Evolutionary conservation across 169 alveolate species (phyloP).

Genomic region (Theileria equi): DNA sequence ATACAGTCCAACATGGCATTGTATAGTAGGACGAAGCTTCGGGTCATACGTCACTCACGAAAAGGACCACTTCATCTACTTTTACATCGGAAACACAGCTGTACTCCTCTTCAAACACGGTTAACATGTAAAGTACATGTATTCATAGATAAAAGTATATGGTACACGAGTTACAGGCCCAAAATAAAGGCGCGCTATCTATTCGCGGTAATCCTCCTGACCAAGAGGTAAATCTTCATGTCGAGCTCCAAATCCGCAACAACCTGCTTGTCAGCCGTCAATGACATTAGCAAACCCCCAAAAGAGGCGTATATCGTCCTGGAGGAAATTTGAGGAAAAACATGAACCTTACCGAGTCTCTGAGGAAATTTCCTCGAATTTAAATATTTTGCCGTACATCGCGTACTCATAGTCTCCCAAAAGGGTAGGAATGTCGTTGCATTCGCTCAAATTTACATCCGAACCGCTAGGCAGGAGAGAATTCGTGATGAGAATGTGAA

Average conservation of each 20-base stretch:
- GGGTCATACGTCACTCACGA: conserved; percentile 99
- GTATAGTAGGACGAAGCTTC: conserved; percentile 98
- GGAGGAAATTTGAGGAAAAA: background rate
- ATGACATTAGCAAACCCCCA: conserved; percentile 88
- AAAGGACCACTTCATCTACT: conserved; percentile 98
- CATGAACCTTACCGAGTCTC: conserved; percentile 75
- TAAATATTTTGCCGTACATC: conserved; percentile 87
- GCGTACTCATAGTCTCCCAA: conserved; percentile 85
- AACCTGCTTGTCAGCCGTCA: conserved; percentile 88
- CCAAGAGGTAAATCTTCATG: conserved; percentile 84
- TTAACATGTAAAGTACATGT: conserved; percentile 56
- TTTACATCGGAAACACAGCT: conserved; percentile 98
- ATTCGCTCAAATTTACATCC: conserved; percentile 51
- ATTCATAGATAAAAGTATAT: background rate
- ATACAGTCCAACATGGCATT: conserved; percentile 98
- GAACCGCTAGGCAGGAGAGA: conserved; percentile 54
- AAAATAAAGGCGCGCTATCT: conserved; percentile 12
- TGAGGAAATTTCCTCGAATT: conserved; percentile 86
- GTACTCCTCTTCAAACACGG: conserved; percentile 96
- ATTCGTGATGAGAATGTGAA: conserved; percentile 51
- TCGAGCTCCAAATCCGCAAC: conserved; percentile 86
- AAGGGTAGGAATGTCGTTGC: conserved; percentile 66
- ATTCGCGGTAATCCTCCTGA: conserved; percentile 59
- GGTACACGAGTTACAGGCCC: background rate
- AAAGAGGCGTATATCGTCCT: conserved; percentile 79